A percentile compares a stretch with the other conserved stretches of the same genome.
These are phyloP conservation scores for Hypoxylon perforatum DNA, from an alignment of 495 filamentous ascomycete genomes.

Conservation along the genomic window DNA sequence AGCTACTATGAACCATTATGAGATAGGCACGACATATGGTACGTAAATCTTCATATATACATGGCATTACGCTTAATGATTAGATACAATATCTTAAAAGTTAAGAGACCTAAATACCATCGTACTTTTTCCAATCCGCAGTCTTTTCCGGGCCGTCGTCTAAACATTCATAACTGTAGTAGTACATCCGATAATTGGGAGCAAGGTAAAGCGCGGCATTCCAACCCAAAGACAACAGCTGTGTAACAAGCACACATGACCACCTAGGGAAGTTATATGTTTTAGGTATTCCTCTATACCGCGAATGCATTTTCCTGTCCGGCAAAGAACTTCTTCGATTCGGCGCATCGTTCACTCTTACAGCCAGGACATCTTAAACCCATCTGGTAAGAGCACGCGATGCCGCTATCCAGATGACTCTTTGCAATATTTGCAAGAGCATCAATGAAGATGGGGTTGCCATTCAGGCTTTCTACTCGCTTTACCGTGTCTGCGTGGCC, in stretches of 20 bases:
- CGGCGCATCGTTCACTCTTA: slow-evolving; percentile 86
- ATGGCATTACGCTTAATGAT: too few relatives aligned
- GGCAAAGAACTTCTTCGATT: slow-evolving; percentile 94
- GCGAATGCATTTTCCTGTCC: slow-evolving; percentile 53
- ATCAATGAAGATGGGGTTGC: slow-evolving; percentile 88
- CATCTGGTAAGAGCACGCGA: slow-evolving; percentile 83
- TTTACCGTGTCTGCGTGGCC: slow-evolving; percentile 83
- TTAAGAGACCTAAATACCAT: neutral
- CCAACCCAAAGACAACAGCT: neutral
- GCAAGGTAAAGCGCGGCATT: neutral
- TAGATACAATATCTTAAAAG: too few relatives aligned
- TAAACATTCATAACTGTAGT: neutral
- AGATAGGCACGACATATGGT: too few relatives aligned
- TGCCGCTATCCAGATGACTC: slow-evolving; percentile 75
- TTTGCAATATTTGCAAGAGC: slow-evolving; percentile 89
- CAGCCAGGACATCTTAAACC: slow-evolving; percentile 92
- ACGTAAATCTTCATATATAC: too few relatives aligned
- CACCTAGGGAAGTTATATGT: neutral
- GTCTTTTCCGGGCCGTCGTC: neutral
- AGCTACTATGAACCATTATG: too few relatives aligned
- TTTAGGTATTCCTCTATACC: slow-evolving; percentile 13
- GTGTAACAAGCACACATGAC: neutral
- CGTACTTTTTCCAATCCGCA: neutral
- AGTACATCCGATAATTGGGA: neutral
- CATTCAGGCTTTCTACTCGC: slow-evolving; percentile 93